Base-by-base conservation (phyloP, 305 asterid species). In the Fraxinus floribunda region DNA sequence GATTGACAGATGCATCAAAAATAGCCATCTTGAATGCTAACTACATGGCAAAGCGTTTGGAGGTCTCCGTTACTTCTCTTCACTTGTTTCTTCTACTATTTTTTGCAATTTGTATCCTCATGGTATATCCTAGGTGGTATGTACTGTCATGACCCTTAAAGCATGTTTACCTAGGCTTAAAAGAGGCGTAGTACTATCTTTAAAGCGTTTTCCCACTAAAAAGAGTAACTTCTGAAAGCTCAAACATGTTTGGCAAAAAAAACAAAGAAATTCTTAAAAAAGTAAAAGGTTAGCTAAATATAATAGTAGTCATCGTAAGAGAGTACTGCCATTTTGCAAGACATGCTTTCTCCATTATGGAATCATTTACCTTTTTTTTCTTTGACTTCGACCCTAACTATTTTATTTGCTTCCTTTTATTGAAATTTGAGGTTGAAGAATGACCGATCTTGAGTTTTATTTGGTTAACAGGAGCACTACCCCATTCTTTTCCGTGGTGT, bases 401-500 rank as follows among this genome's bases (percentile, higher is more conserved):
- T 60, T 20, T 15, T 13, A 20, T 15, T 3, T 80, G 36, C 83
- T 36, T 62, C 46, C 39, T 52, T 24, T 70, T 13, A 9, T 30
- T 70, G 75, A 70, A 5, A 11, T 70, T 70, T 29, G 39, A 52
- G 62, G 73, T 85, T 22, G 2, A 52, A 52, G 62, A 16, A 16
- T 52, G 62, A 52, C 62, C 4, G 22, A 52, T 52, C 62, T 52
- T 52, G 62, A 52, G n/a, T 16, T 52, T 52, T 52, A 52, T 84
- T 83, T 86, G 75, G 81, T 86, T 77, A 70, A 81, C 93, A 94
- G 98, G 89, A 91, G 46, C 90, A 93, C 86, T 95, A 87, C 88
- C 99, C 98, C 1, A 86, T 95, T 87, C 98, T 95, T 84, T 95
- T 94, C 94, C 94, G 99, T 20, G 99, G 99, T 77, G 96, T 94